Conservation (phyloP, 2,329 filamentous ascomycete species). For the Stylonectria norvegica region DNA sequence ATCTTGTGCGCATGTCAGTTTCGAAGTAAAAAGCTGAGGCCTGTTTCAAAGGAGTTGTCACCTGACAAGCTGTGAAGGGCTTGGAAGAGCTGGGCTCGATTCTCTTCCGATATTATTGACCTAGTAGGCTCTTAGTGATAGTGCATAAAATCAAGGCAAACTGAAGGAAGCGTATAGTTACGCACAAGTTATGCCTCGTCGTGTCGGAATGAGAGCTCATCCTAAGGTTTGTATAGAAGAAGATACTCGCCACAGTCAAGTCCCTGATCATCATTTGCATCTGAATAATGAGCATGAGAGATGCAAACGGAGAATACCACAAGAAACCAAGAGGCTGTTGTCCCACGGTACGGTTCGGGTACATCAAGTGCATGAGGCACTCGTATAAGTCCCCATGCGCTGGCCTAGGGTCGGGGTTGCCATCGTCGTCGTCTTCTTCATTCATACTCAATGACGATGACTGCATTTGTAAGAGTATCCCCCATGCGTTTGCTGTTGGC, state of each 20-base stretch:
- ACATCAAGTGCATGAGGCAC: constrained; percentile 9
- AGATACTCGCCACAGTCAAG: constrained; percentile 10
- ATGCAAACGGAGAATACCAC: constrained; percentile 12
- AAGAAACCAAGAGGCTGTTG: constrained; percentile 8
- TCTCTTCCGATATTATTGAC: constrained; percentile 10
- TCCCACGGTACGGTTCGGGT: constrained; percentile 4
- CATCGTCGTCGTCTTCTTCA: constrained; percentile 13
- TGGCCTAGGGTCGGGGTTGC: constrained; percentile 8
- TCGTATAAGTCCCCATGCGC: constrained; percentile 11
- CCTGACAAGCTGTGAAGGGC: constrained; percentile 9
- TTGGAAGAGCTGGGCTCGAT: constrained; percentile 9
- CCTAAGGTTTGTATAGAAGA: constrained; percentile 7
- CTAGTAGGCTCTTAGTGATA: not conserved
- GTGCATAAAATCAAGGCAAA: not conserved
- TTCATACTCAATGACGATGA: constrained; percentile 9
- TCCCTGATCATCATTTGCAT: constrained; percentile 15
- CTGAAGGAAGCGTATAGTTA: too few species aligned
- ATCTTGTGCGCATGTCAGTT: constrained; percentile 1
- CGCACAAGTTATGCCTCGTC: constrained; percentile 7
- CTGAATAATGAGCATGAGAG: constrained; percentile 10
- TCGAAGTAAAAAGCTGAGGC: too few species aligned
- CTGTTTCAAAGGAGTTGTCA: too few species aligned
- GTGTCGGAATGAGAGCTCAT: constrained; percentile 1
- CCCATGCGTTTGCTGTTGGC: constrained; percentile 7
- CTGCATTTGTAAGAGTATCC: constrained; percentile 7